Conservation (phyloP, 768 basidiomycete genomes). For the Boletus subcaerulescens region DNA sequence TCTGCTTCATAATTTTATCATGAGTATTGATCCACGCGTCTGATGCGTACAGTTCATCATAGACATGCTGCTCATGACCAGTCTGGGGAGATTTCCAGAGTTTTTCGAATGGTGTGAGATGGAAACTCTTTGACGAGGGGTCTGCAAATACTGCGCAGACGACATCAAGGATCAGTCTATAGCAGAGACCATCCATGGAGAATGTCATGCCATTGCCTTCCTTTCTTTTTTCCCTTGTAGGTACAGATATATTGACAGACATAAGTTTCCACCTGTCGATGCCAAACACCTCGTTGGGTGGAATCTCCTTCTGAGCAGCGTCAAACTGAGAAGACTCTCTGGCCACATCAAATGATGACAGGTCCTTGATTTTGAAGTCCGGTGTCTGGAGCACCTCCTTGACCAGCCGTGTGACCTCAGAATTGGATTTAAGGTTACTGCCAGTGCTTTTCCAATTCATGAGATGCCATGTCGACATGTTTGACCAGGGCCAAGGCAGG, state of each 20-base stretch:
- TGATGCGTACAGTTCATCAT: too few species aligned
- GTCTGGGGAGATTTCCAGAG: too few species aligned
- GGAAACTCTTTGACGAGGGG: too few species aligned
- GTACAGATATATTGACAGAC: background rate
- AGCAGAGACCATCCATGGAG: background rate
- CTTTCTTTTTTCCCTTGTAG: background rate
- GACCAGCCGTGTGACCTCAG: background rate
- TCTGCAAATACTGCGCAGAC: too few species aligned
- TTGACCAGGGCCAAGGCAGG: background rate
- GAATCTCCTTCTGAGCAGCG: background rate
- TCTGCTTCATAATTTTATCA: too few species aligned
- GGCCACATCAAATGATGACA: background rate
- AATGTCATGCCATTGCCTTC: background rate
- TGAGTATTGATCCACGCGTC: too few species aligned
- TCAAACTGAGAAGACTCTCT: background rate
- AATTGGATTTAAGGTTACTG: background rate
- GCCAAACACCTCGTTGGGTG: background rate
- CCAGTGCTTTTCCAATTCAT: background rate
- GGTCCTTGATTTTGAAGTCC: too few species aligned
- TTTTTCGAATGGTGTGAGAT: too few species aligned
- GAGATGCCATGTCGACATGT: background rate
- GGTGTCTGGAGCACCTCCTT: background rate
- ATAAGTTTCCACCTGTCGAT: background rate
- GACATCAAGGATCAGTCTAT: background rate
- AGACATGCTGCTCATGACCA: too few species aligned